Evolutionary conservation across 2,329 filamentous ascomycete genomes (phyloP), one percentile per base, ranked within the genome.

Genomic region (Aotearoamyces nothofagi): DNA sequence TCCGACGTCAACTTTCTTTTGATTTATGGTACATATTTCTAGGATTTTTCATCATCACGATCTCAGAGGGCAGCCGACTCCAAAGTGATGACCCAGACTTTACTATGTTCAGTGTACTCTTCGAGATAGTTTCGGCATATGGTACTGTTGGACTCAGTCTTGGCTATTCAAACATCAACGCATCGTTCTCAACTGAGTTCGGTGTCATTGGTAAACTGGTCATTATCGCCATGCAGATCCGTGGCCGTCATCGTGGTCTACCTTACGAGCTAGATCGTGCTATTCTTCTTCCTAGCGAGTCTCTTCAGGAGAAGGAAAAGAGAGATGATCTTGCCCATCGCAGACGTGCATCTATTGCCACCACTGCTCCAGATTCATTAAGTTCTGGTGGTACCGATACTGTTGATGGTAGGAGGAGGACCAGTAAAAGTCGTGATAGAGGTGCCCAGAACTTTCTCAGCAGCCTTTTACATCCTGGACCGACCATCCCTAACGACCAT

Each of bases 21-120:
- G 90, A 98, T 55, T 54, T 98, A 53, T 98, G 90, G 90, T 98
- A 84, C 45, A 78, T 98, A 33, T 93, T 92, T 47, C 52, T 96
- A 13, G 90, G 90, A 1, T 72, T 92, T 42, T 98, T 98, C 56
- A 69, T 96, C 49, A 79, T 98, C 44, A 67, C 78, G 35, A 93
- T 98, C 43, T 74, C 80, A 16, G 92, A 98, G 56, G 87, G 84
- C 4, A 33, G 44, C 5, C 70, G 74, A 10, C 60, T 98, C 9
- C 61, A 79, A 46, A 66, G 45, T 3, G 52, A 54, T 17, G 57
- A 66, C 41, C 56, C 52, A 14, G 60, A 74, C 3, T 80, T 84
- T 43, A 66, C 70, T 33, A 57, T 81, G 49, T 86, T 81, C 48
- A 57, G 64, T 5, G 60, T 75, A 5, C 61, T 93, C 3, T 93